Evolutionary conservation across 163 green algal species (phyloP).

Genomic region (Scenedesmus sp.): DNA sequence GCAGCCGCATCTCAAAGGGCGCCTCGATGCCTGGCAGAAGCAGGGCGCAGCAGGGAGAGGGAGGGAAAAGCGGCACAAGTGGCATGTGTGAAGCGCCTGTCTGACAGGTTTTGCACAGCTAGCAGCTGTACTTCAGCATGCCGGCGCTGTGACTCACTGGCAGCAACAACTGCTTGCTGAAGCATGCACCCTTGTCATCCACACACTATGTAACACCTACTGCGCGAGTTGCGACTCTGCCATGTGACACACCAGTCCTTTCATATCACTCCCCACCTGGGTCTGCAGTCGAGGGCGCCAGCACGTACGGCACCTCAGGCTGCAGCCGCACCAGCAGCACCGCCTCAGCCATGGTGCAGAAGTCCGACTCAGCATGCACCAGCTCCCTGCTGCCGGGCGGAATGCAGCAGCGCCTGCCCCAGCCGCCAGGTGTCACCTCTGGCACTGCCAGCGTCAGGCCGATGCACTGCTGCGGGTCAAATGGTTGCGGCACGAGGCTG

Average conservation of each 20-base stretch:
- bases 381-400: background rate
- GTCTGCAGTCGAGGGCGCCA: conserved; percentile 52
- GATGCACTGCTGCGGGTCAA: conserved; percentile 46
- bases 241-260: background rate
- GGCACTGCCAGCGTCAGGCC: conserved; percentile 32
- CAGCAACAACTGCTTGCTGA: background rate
- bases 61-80: background rate
- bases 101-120: background rate
- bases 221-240: background rate
- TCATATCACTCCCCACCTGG: background rate
- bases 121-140: background rate
- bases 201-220: too few species aligned
- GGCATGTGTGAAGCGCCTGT: too few species aligned
- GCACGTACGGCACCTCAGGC: conserved; percentile 65
- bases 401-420: conserved; percentile 42
- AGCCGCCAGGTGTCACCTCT: conserved; percentile 5
- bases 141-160: too few species aligned
- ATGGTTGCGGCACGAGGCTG: conserved; percentile 57
- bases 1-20: conserved; percentile 70
- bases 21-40: conserved; percentile 56
- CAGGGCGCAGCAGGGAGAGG: background rate
- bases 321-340: conserved; percentile 60
- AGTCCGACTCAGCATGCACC: conserved; percentile 2
- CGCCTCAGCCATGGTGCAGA: conserved; percentile 48
- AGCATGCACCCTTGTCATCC: background rate